Base-by-base conservation (phyloP, 805 yeast genomes). In the Teunomyces stri region DNA sequence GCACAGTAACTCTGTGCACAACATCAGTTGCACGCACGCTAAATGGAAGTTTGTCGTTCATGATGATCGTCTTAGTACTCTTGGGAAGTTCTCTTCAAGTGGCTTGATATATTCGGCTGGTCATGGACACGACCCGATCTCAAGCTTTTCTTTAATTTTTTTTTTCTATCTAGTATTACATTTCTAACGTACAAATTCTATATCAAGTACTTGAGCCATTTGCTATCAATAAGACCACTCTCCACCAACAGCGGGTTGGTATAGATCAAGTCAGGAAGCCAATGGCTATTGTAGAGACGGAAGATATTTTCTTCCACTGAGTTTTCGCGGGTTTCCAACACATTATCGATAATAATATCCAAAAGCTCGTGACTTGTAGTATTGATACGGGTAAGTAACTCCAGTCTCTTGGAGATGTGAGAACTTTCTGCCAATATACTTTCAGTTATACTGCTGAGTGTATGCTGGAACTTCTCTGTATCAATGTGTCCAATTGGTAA, bases 21-120 rank as follows among this genome's bases (percentile, higher is more conserved):
- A 65, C 65, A 53, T 72, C 78, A 43, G 78, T 72, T 33, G 69
- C 64, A 59, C 76, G 72, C 21, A 72, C 78, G 47, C 66, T 60
- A 42, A 68, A 61, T 43, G 78, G 76, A 51, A 70, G 69, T 56
- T 59, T 68, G 34, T 50, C 50, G 36, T 42, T 20, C 44, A 48
- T 28, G 49, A 48, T 28, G 49, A 47, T 51, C 42, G 43, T 18
- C 12, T 36, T 15, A 11, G 18, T 22, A 28, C 9, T 5, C 15
- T 25, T 29, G 10, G 36, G 15, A 22, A 37, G 25, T 22, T 22
- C 40, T 22, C 25, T 37, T 22, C 21, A 34, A n/a, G 40, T 37
- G 40, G 40, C 28, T 37, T 37, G 28, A 37, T 37, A 37, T 42
- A 30, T 42, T 21, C 6, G 16, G 38, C 16, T 37, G 28, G 25